Percentiles rank a stretch among this genome's conserved stretches.
Evolutionary conservation across 2,329 filamentous ascomycete species (phyloP).

Genomic region (Aureobasidium melanogenum): DNA sequence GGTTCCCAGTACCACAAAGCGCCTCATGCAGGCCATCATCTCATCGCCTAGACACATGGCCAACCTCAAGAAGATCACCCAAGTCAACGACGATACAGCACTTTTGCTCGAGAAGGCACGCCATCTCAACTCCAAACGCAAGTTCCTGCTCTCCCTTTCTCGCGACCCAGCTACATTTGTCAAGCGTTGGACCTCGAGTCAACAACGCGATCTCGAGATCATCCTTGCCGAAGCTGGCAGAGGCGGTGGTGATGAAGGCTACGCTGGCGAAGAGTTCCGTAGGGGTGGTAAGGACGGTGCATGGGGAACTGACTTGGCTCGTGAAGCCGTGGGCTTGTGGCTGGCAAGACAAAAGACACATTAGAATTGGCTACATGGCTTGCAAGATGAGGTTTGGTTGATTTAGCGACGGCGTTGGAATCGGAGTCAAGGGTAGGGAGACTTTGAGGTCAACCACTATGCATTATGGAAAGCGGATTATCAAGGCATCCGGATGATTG

Average conservation of each 20-base stretch:
- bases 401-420: constrained; percentile 10
- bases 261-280: constrained; percentile 59
- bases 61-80: constrained; percentile 66
- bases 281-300: constrained; percentile 52
- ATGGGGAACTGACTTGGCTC: constrained; percentile 54
- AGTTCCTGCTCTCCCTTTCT: constrained; percentile 71
- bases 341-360: constrained; percentile 35
- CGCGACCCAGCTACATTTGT: constrained; percentile 80
- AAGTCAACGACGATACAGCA: constrained; percentile 77
- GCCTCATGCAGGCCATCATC: constrained; percentile 46
- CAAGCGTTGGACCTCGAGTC: constrained; percentile 78
- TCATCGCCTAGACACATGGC: constrained; percentile 40
- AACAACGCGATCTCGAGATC: constrained; percentile 82
- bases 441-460: not conserved
- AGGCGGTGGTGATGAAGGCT: constrained; percentile 39
- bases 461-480: not conserved
- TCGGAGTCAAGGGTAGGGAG: not conserved
- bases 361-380: not conserved
- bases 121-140: constrained; percentile 81
- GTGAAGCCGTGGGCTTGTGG: constrained; percentile 54
- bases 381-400: not conserved
- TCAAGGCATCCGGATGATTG: not conserved
- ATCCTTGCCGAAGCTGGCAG: constrained; percentile 73
- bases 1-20: constrained; percentile 72
- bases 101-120: constrained; percentile 73